phyloP scores from a whole-genome alignment of 2,329 filamentous ascomycete genomes.

The Botryosphaeria dothidea region DNA sequence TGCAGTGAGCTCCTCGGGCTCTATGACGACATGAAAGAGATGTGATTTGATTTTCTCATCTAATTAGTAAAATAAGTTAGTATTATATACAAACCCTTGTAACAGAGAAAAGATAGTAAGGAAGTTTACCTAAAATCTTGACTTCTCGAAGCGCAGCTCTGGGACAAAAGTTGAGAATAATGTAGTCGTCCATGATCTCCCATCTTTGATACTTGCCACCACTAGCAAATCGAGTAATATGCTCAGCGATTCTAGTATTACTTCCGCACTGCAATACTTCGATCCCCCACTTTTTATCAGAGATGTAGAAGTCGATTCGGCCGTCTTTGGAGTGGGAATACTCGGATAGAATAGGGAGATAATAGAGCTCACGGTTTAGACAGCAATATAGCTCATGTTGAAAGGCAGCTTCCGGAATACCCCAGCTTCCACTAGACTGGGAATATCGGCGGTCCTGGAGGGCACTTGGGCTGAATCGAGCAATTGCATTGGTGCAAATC shows the following conservation, averaged over 20 bases:
- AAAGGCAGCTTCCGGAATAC: constrained; percentile 21
- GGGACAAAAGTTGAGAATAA: constrained; percentile 24
- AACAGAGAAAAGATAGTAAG: not conserved
- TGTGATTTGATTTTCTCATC: constrained; percentile 18
- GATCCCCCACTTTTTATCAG: constrained; percentile 17
- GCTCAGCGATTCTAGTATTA: not conserved
- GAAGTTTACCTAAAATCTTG: not conserved
- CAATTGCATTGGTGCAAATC: constrained; percentile 23
- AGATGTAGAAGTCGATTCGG: not conserved
- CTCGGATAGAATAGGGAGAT: not conserved
- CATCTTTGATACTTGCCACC: not conserved
- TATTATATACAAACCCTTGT: not conserved
- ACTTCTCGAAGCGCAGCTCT: constrained; percentile 17
- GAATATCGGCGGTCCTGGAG: constrained; percentile 12
- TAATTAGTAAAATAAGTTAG: not conserved
- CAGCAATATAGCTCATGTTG: not conserved
- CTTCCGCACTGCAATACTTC: not conserved
- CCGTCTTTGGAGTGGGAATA: not conserved
- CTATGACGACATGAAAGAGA: constrained; percentile 22
- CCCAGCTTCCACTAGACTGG: constrained; percentile 18
- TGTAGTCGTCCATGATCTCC: constrained; percentile 20
- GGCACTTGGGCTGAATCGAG: constrained; percentile 21
- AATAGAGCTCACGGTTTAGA: not conserved
- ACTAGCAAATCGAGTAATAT: not conserved
- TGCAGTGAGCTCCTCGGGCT: constrained; percentile 17